These are phyloP conservation scores for Boletales sp. DNA, from an alignment of 768 basidiomycete species.

Conservation along the genomic window DNA sequence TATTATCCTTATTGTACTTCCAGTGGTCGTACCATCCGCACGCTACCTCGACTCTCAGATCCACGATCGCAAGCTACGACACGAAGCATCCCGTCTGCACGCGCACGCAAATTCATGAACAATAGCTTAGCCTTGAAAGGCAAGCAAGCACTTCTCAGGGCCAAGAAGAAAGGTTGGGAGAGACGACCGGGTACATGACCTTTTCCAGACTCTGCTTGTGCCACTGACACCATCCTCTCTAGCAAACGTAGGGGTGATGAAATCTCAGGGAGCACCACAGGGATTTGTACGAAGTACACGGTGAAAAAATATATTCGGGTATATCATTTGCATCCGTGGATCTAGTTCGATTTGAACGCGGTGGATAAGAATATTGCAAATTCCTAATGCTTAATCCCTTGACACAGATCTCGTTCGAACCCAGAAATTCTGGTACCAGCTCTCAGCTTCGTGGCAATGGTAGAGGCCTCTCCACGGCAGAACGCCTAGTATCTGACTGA, in stretches of 20 bases:
- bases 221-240: neutral
- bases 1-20: conserved; percentile 4
- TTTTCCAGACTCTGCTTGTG: neutral
- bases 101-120: conserved; percentile 50
- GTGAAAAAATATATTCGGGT: neutral
- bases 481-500: too few species aligned
- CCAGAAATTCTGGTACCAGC: too few species aligned
- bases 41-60: conserved; percentile 33
- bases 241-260: conserved; percentile 60
- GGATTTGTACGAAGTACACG: conserved; percentile 35
- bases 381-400: too few species aligned
- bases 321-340: too few species aligned
- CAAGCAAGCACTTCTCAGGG: conserved; percentile 23
- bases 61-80: conserved; percentile 35
- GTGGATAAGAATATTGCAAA: too few species aligned
- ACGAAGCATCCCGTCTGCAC: conserved; percentile 44
- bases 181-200: conserved; percentile 50
- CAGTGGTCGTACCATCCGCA: conserved; percentile 54
- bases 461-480: too few species aligned
- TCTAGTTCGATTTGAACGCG: too few species aligned
- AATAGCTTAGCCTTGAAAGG: conserved; percentile 49
- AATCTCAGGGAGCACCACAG: conserved; percentile 49
- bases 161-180: conserved; percentile 51
- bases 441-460: too few species aligned
- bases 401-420: too few species aligned